Evolutionary conservation across 257 asterid species (phyloP).

Genomic region (Solanum virginianum): DNA sequence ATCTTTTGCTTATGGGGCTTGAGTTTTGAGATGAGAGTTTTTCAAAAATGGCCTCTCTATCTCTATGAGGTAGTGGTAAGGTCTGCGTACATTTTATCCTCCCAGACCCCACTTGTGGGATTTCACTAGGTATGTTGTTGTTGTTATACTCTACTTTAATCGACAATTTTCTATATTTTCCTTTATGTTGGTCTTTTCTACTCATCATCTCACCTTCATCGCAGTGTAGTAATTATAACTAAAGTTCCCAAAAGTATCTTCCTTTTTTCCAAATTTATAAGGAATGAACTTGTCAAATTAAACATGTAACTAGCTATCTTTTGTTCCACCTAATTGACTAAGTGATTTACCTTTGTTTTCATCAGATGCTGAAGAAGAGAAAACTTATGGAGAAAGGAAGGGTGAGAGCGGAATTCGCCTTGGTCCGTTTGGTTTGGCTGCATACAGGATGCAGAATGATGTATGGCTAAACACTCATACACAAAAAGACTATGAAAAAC

Average conservation of each 20-base stretch:
- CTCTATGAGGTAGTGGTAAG: too few species aligned
- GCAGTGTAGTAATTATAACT: neutral
- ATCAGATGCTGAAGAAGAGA: neutral
- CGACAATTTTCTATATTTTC: neutral
- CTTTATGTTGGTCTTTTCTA: neutral
- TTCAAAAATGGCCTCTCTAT: too few species aligned
- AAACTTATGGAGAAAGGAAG: slow-evolving; percentile 7
- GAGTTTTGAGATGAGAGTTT: too few species aligned
- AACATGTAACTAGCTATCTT: neutral
- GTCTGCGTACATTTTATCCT: too few species aligned
- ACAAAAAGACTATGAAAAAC: slow-evolving; percentile 28
- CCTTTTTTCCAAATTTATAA: neutral
- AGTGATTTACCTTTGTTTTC: neutral
- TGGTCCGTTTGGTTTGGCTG: slow-evolving; percentile 74
- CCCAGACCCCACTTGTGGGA: too few species aligned
- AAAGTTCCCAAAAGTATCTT: neutral
- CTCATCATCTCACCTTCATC: neutral
- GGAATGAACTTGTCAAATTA: neutral
- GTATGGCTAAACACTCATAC: slow-evolving; percentile 41
- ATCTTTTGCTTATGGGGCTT: too few species aligned
- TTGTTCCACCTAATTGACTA: neutral
- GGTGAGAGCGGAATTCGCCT: slow-evolving; percentile 23
- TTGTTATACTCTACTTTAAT: neutral
- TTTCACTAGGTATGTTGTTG: too few species aligned
- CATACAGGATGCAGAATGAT: slow-evolving; percentile 59